Evolutionary conservation across 495 filamentous ascomycete genomes (phyloP).

Genomic region (Penicillium lividum): DNA sequence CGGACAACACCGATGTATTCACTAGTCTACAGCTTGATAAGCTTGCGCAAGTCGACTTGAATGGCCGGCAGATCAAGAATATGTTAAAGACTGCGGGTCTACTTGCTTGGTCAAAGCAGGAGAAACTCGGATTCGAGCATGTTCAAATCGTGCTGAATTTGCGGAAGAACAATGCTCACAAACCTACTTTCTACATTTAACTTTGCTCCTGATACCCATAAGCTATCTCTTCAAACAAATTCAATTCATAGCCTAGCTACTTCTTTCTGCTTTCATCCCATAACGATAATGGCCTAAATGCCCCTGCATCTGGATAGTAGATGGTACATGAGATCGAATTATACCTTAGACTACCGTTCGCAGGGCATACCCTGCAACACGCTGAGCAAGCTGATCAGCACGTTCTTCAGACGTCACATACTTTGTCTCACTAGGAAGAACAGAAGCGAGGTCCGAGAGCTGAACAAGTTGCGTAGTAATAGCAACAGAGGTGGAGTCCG

Average conservation of each 20-base stretch:
- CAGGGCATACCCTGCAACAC: background rate
- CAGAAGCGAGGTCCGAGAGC: too few species aligned
- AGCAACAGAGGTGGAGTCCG: too few species aligned
- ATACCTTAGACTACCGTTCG: background rate
- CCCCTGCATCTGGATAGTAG: background rate
- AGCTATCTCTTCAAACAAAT: background rate
- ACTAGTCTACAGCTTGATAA: slow-evolving; percentile 33
- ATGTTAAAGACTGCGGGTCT: slow-evolving; percentile 46
- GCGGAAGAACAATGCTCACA: slow-evolving; percentile 9
- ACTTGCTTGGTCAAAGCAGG: slow-evolving; percentile 26
- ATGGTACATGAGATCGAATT: background rate
- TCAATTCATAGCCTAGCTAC: background rate
- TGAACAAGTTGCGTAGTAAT: too few species aligned
- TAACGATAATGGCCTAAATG: background rate
- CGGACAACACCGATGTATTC: slow-evolving; percentile 18
- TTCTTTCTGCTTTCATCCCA: background rate
- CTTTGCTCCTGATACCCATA: background rate
- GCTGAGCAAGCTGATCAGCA: background rate
- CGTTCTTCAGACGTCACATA: background rate
- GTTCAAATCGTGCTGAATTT: slow-evolving; percentile 21
- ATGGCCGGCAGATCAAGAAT: slow-evolving; percentile 53
- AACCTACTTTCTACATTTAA: slow-evolving; percentile 1
- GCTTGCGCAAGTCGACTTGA: slow-evolving; percentile 24
- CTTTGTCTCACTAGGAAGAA: background rate
- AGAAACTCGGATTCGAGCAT: slow-evolving; percentile 16